phyloP scores from a whole-genome alignment of 2,329 filamentous ascomycete genomes.

The Chaetomiaceae sp. region DNA sequence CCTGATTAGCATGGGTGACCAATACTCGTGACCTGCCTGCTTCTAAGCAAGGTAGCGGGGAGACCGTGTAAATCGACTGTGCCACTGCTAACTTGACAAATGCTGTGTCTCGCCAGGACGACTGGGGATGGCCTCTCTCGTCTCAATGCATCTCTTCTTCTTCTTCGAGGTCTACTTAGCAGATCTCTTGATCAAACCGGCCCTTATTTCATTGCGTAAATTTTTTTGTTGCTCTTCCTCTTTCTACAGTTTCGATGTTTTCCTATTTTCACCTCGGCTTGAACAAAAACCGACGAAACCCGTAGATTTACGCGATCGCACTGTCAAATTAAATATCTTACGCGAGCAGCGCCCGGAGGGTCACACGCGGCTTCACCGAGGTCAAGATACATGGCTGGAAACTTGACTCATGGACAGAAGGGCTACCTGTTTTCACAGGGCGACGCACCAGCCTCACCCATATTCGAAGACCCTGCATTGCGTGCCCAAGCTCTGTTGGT shows the following conservation, averaged over 20 bases:
- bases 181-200: too few species aligned
- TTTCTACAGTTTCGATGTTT: neutral
- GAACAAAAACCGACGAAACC: too few species aligned
- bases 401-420: neutral
- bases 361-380: constrained; percentile 11
- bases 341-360: neutral
- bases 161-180: too few species aligned
- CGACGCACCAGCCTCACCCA: neutral
- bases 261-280: too few species aligned
- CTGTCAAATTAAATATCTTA: neutral
- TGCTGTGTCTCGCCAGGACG: too few species aligned
- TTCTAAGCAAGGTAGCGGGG: constrained; percentile 11
- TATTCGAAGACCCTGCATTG: neutral
- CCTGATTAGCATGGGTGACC: constrained; percentile 1
- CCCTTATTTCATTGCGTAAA: too few species aligned
- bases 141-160: too few species aligned
- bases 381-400: neutral
- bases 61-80: neutral
- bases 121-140: too few species aligned
- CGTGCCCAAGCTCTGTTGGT: too few species aligned
- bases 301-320: too few species aligned
- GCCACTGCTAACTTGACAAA: neutral
- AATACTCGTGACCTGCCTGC: constrained; percentile 14
- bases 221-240: neutral
- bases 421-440: neutral